Evolutionary conservation across 192 early-diverging fungal species (phyloP), one percentile per base, ranked within the genome.

Genomic region (Phycomyces nitens): DNA sequence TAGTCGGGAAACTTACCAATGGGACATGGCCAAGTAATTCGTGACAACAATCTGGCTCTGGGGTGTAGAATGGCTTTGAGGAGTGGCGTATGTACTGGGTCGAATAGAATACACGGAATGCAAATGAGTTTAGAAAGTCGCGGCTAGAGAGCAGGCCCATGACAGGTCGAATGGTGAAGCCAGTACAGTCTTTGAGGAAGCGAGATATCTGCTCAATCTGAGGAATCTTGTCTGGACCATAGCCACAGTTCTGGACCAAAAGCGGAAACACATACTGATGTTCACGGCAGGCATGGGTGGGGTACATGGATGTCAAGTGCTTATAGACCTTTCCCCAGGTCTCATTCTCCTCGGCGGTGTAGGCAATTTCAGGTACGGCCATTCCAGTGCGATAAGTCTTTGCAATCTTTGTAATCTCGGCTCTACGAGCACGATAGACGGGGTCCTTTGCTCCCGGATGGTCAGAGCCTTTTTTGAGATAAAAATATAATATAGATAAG

Each of bases 11-110:
- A 14, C 54, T 60, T 74, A 74, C 73, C 73, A 75, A 62, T 20
- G 87, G 85, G 5, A 88, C 93, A 62, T 98, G 96, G 47, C 96
- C 96, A 18, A 98, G 78, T 15, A 96, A 80, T 77, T 98, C 96
- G 70, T 98, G 96, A 78, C 96, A 98, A 58, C 94, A 85, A 74
- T 98, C 96, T 52, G 89, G 88, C 71, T 95, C 95, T 21, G 95
- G 95, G 4, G 95, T 97, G 72, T 95, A 97, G 44, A 93, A 79
- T 18, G 96, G 96, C 47, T 82, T 80, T 4, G 92, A 93, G 72
- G 89, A 85, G 71, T 98, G 96, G 24, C 96, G 91, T 73, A 98
- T 94, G 75, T 98, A 98, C 79, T 98, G 96, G 10, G 96, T 98
- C 44, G 88, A 90, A 77, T 95, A 92, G 82, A 98, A 98, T 6